Evolutionary conservation across 2,329 filamentous ascomycete species (phyloP).

Genomic region (Aureobasidium namibiae): DNA sequence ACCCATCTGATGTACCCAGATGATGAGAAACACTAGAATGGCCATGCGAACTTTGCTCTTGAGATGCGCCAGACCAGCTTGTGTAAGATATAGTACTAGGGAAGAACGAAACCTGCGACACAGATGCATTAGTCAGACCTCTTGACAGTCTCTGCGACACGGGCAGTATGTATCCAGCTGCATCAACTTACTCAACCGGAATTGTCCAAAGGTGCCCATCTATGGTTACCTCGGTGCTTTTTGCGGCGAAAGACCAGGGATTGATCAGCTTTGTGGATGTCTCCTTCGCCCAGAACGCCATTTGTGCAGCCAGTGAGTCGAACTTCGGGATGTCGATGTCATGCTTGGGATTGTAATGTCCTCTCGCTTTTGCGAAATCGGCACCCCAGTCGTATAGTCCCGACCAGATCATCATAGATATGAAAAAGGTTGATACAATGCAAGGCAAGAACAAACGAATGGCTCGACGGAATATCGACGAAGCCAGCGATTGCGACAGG

Average conservation of each 20-base stretch:
- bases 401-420: constrained; percentile 5
- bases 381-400: constrained; percentile 14
- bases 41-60: constrained; percentile 28
- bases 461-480: constrained; percentile 16
- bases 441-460: constrained; percentile 17
- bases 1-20: constrained; percentile 37
- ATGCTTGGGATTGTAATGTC: constrained; percentile 10
- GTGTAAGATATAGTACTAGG: constrained; percentile 47
- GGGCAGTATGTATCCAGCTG: no score
- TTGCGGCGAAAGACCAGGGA: background rate
- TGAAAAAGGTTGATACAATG: constrained; percentile 16
- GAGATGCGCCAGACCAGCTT: constrained; percentile 32
- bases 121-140: constrained; percentile 19
- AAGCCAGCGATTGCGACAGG: constrained; percentile 17
- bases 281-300: constrained; percentile 28
- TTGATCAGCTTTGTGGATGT: constrained; percentile 22
- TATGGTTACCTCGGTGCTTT: background rate
- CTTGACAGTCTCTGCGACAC: no score
- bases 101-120: constrained; percentile 37
- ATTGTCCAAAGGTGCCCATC: constrained; percentile 56
- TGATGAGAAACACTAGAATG: constrained; percentile 32
- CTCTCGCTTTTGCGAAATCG: constrained; percentile 13
- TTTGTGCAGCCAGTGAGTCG: constrained; percentile 13
- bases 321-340: background rate
- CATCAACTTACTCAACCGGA: constrained; percentile 3